A percentile compares a stretch with the other conserved stretches of the same genome.
Conservation (phyloP, 2,329 filamentous ascomycete genomes). For the Tolypocladium amazonense region DNA sequence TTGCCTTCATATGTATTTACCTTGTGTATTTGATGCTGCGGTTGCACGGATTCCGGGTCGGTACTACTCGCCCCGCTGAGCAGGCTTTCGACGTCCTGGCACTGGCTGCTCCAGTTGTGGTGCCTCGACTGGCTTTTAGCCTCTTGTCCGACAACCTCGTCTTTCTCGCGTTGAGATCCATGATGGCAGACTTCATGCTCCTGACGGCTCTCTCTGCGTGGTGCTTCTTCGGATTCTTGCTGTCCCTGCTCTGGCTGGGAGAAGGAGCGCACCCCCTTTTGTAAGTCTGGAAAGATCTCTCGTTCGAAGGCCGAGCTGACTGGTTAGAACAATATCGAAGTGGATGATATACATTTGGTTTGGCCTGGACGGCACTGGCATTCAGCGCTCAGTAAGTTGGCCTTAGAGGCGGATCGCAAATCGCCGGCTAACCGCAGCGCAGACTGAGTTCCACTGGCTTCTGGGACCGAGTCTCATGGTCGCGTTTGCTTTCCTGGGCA, state of each 20-base stretch:
- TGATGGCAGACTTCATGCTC: conserved; percentile 79
- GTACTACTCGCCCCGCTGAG: conserved; percentile 37
- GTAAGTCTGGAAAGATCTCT: conserved; percentile 19
- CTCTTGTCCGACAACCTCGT: conserved; percentile 75
- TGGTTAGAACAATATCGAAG: conserved; percentile 56
- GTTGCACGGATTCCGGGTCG: conserved; percentile 48
- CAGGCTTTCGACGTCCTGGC: conserved; percentile 72
- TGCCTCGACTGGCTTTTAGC: conserved; percentile 74
- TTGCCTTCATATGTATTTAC: conserved; percentile 66
- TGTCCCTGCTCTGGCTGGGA: conserved; percentile 71
- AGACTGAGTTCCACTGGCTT: conserved; percentile 67
- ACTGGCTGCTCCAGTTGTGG: conserved; percentile 65
- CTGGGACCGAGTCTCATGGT: conserved; percentile 73
- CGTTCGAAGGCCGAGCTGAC: background rate
- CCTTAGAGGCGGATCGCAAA: background rate
- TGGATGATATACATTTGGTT: conserved; percentile 97
- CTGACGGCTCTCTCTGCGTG: conserved; percentile 65
- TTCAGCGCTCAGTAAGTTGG: conserved; percentile 40
- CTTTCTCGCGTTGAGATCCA: conserved; percentile 69
- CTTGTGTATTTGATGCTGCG: conserved; percentile 57
- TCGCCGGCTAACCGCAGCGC: background rate
- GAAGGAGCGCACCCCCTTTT: conserved; percentile 50
- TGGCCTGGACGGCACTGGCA: conserved; percentile 63
- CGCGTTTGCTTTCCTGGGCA: conserved; percentile 74
- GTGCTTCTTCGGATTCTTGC: conserved; percentile 75